These are phyloP conservation scores for Gyrodon lividus DNA, from an alignment of 768 basidiomycete genomes.

Conservation along the genomic window DNA sequence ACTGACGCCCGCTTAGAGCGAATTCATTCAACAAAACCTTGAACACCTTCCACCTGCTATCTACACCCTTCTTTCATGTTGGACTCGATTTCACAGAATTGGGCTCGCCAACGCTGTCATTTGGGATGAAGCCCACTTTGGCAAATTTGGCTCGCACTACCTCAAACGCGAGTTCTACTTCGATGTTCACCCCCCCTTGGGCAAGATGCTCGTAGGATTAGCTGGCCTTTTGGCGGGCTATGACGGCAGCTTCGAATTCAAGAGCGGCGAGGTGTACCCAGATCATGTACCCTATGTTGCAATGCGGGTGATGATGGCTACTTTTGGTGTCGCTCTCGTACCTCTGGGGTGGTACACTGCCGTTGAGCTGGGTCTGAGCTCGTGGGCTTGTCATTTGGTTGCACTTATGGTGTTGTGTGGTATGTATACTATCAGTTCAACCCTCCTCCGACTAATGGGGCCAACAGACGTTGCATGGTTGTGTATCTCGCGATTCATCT, in stretches of 20 bases:
- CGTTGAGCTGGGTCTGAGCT: slow-evolving; percentile 88
- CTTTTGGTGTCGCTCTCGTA: slow-evolving; percentile 93
- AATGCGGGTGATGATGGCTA: slow-evolving; percentile 94
- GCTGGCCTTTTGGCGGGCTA: slow-evolving; percentile 91
- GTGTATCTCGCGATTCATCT: slow-evolving; percentile 94
- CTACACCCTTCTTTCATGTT: slow-evolving; percentile 92
- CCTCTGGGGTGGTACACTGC: slow-evolving; percentile 97
- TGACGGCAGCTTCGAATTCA: slow-evolving; percentile 90
- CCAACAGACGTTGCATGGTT: slow-evolving; percentile 92
- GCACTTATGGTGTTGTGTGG: slow-evolving; percentile 93
- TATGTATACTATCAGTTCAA: slow-evolving; percentile 36
- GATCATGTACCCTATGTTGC: slow-evolving; percentile 85
- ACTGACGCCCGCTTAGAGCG: slow-evolving; percentile 44
- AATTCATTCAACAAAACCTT: slow-evolving; percentile 77
- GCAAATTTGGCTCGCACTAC: slow-evolving; percentile 98
- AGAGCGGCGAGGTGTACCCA: slow-evolving; percentile 86
- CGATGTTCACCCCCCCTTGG: slow-evolving; percentile 97
- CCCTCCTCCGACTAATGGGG: background rate
- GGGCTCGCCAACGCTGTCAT: slow-evolving; percentile 84
- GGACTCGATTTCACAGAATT: slow-evolving; percentile 93
- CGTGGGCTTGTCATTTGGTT: slow-evolving; percentile 86
- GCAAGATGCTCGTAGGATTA: slow-evolving; percentile 98
- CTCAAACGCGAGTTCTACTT: slow-evolving; percentile 99
- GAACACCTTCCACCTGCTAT: slow-evolving; percentile 76
- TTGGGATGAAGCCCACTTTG: slow-evolving; percentile 99